Evolutionary conservation across 306 rosid species (phyloP).

Genomic region (Sicyos edulis): DNA sequence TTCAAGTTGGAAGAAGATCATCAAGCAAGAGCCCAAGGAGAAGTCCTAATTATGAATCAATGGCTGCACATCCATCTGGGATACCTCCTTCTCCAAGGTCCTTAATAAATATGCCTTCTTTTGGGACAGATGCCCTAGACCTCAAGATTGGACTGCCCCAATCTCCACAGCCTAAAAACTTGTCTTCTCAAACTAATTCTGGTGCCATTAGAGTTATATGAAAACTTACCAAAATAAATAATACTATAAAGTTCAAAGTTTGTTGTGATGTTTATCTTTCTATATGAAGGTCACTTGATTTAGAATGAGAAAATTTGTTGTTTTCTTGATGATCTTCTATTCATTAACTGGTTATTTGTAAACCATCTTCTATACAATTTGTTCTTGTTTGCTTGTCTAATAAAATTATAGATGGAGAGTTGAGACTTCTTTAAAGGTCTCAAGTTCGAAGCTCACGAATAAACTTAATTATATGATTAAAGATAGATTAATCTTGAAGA

Average conservation of each 20-base stretch:
- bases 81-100: slow-evolving; percentile 39
- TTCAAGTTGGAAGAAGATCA: slow-evolving; percentile 12
- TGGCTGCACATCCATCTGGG: slow-evolving; percentile 36
- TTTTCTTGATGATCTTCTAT: not conserved
- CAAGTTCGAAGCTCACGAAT: no score
- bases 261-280: not conserved
- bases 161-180: slow-evolving; percentile 22
- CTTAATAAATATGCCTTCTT: not conserved
- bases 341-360: not conserved
- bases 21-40: slow-evolving; percentile 19
- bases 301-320: not conserved
- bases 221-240: not conserved
- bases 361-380: not conserved
- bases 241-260: not conserved
- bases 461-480: no score
- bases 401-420: not conserved
- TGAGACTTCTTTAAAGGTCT: no score
- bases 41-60: slow-evolving; percentile 4
- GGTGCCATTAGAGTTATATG: slow-evolving; percentile 36
- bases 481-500: no score
- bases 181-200: slow-evolving; percentile 26
- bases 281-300: not conserved
- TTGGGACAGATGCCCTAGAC: slow-evolving; percentile 30
- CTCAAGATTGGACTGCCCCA: slow-evolving; percentile 40
- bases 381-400: not conserved